phyloP scores from a whole-genome alignment of 2,329 filamentous ascomycete species.

The Dothiorella sarmentorum region DNA sequence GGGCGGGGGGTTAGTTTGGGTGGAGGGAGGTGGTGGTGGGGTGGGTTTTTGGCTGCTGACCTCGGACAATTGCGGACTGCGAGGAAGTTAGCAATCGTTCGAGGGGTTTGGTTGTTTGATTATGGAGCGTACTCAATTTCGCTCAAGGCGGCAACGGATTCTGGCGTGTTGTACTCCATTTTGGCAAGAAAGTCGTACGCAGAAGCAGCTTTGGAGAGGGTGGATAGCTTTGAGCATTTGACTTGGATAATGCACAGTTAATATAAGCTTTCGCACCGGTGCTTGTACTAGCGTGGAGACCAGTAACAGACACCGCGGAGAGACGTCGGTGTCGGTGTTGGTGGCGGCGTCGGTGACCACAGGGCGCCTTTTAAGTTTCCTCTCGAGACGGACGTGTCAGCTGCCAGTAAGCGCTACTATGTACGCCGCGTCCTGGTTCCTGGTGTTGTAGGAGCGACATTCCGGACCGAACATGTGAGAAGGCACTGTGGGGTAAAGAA shows the following conservation, averaged over 20 bases:
- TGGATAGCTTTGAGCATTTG: not conserved
- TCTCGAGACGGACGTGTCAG: too few species aligned
- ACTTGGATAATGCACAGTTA: not conserved
- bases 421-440: too few species aligned
- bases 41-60: not conserved
- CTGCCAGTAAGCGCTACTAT: too few species aligned
- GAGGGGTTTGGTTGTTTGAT: not conserved
- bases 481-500: too few species aligned
- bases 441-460: too few species aligned
- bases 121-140: not conserved
- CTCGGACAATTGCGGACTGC: not conserved
- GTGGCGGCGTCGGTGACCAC: too few species aligned
- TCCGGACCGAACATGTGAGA: too few species aligned
- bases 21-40: not conserved
- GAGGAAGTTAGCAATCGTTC: not conserved
- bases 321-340: not conserved
- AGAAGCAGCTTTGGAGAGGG: not conserved
- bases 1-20: not conserved
- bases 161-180: conserved; percentile 9
- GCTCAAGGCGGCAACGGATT: not conserved
- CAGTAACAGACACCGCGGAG: not conserved
- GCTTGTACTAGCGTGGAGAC: not conserved
- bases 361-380: too few species aligned
- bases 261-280: not conserved
- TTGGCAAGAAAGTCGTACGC: not conserved